Evolutionary conservation across 2,329 filamentous ascomycete genomes (phyloP).

Genomic region (Pezicula carpinea): DNA sequence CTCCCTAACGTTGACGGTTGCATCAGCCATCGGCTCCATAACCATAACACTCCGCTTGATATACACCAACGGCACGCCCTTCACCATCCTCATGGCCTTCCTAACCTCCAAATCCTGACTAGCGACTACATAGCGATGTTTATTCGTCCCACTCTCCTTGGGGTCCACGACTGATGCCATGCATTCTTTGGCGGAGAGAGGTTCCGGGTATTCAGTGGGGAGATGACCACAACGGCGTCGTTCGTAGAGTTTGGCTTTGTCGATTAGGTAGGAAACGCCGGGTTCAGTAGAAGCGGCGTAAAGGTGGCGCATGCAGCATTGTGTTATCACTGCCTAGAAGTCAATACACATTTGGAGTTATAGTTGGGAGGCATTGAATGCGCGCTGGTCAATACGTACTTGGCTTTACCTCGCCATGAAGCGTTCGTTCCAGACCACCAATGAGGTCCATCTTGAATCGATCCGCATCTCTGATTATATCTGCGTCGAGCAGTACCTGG

Average conservation of each 20-base stretch:
- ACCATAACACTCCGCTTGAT: constrained; percentile 77
- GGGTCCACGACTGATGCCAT: constrained; percentile 72
- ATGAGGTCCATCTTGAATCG: constrained; percentile 88
- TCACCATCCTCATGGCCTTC: constrained; percentile 57
- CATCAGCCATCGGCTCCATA: constrained; percentile 69
- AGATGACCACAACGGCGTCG: constrained; percentile 76
- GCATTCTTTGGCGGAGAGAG: constrained; percentile 66
- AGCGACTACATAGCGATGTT: constrained; percentile 74
- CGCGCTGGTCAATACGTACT: constrained; percentile 43
- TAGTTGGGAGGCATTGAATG: neutral
- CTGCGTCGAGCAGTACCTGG: constrained; percentile 84
- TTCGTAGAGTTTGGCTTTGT: constrained; percentile 70
- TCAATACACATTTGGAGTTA: constrained; percentile 3
- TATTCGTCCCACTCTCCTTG: constrained; percentile 66
- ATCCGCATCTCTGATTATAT: constrained; percentile 76
- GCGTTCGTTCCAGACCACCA: constrained; percentile 69
- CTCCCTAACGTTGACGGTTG: constrained; percentile 58
- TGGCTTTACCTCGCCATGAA: constrained; percentile 82
- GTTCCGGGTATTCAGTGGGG: constrained; percentile 64
- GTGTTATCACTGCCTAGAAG: constrained; percentile 60
- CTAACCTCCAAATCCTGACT: constrained; percentile 65
- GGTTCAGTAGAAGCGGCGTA: constrained; percentile 58
- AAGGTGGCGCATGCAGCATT: constrained; percentile 75
- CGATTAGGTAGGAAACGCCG: constrained; percentile 51
- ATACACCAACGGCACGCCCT: constrained; percentile 73